phyloP scores from a whole-genome alignment of 2,329 filamentous ascomycete species.

The Grosmannia serpens region DNA sequence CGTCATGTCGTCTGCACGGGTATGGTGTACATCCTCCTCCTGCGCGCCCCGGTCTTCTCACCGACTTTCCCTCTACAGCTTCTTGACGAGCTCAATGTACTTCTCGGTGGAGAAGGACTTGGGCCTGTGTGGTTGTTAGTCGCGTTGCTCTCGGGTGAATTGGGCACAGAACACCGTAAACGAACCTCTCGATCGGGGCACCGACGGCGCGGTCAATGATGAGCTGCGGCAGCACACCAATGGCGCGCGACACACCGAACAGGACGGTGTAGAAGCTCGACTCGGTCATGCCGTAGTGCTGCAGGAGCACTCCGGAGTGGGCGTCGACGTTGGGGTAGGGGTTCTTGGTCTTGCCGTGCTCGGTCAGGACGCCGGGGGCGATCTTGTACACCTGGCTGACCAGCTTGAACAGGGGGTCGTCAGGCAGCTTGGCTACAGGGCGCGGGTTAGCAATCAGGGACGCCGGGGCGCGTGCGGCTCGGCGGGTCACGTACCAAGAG shows the following conservation, averaged over 20 bases:
- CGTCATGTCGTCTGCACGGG: neutral
- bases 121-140: slow-evolving; percentile 34
- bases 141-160: neutral
- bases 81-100: slow-evolving; percentile 87
- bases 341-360: slow-evolving; percentile 99
- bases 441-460: neutral
- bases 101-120: slow-evolving; percentile 98
- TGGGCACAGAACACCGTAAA: slow-evolving; percentile 13
- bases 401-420: slow-evolving; percentile 99
- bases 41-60: neutral
- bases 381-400: slow-evolving; percentile 99
- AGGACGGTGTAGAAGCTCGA: slow-evolving; percentile 99
- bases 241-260: slow-evolving; percentile 95
- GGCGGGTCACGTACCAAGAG: slow-evolving; percentile 47
- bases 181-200: slow-evolving; percentile 77
- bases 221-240: slow-evolving; percentile 96
- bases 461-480: too few species aligned
- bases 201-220: slow-evolving; percentile 98
- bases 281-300: slow-evolving; percentile 98
- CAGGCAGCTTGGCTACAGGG: slow-evolving; percentile 62
- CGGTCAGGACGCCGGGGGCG: slow-evolving; percentile 88
- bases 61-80: slow-evolving; percentile 52
- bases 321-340: slow-evolving; percentile 97
- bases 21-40: neutral
- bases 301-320: slow-evolving; percentile 96